Base-by-base conservation (phyloP, 2,329 filamentous ascomycete species). In the Calycina marina region DNA sequence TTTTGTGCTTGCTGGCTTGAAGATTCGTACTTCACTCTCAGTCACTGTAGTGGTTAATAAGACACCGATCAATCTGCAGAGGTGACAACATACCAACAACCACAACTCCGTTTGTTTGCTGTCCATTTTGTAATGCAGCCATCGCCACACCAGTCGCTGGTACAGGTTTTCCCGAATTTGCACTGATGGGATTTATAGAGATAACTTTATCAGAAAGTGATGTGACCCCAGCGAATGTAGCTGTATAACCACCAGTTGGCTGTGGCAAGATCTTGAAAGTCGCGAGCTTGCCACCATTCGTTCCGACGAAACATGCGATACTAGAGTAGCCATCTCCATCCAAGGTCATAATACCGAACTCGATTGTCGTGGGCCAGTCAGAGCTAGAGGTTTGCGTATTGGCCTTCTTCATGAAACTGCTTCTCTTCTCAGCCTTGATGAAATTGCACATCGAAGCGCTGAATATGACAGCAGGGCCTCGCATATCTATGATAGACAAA, bases 251-350 rank as follows among this genome's bases (percentile, higher is more conserved):
- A 4, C 76, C 70, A 32, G 68, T 70, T 6, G 60, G 48, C 10
- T 77, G 67, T 0, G 90, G 90, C 2, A 96, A 60, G 14, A 98
- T 64, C 58, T 93, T 94, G 59, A 96, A 88, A 0, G 88, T 96
- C 5, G 77, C 73, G 12, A 96, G 61, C 46, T 82, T 83, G 25
- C 90, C 90, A 17, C 73, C 56, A 43, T 77, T 86, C 0, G 90
- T 96, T 13, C 90, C 90, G 2, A 92, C 81, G 44, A 96, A 92
- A 43, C 90, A 80, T 37, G 78, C 73, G 35, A 98, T 93, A 48
- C 85, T 94, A 1, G 90, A 96, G 53, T 93, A 98, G 42, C 83
- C 75, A 50, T 96, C 88, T n/a, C 78, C 81, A 26, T 96, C 90
- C 4, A 94, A 60, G 3, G 81, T 92, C 74, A 98, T 77, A 28